Evolutionary conservation across 805 yeast species (phyloP).

Genomic region (Saccharomycopsis malanga): DNA sequence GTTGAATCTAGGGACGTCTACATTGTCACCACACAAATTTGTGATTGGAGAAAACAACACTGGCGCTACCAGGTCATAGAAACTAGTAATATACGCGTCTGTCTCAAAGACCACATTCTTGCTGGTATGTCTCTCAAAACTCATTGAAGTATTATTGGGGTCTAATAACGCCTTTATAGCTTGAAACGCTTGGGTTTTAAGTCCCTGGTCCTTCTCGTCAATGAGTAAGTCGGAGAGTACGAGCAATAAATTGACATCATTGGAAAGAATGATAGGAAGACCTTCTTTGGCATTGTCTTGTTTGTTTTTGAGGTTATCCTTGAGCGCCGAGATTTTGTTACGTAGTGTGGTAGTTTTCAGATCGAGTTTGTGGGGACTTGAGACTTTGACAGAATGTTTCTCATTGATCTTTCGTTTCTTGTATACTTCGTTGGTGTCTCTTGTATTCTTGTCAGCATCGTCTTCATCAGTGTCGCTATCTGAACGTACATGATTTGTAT

Average conservation of each 20-base stretch:
- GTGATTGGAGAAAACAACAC: constrained; percentile 44
- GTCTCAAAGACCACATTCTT: constrained; percentile 17
- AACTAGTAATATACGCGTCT: constrained; percentile 42
- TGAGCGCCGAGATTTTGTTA: background rate
- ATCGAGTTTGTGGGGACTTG: constrained; percentile 3
- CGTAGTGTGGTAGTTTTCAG: background rate
- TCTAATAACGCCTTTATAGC: constrained; percentile 71
- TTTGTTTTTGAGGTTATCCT: background rate
- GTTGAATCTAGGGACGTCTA: constrained; percentile 1
- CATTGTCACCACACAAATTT: background rate
- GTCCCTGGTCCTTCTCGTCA: constrained; percentile 59
- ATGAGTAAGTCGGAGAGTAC: constrained; percentile 54
- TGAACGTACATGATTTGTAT: background rate
- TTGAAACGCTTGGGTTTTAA: constrained; percentile 77
- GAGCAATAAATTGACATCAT: constrained; percentile 42
- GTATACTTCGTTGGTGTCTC: background rate
- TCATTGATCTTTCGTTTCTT: constrained; percentile 7
- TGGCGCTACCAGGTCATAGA: constrained; percentile 59
- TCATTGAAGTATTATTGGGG: constrained; percentile 29
- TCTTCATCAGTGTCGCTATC: constrained; percentile 2
- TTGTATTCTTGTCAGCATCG: background rate
- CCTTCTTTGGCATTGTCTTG: background rate
- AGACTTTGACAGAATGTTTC: background rate
- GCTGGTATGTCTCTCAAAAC: background rate
- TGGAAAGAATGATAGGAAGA: background rate